Evolutionary conservation across 2,329 filamentous ascomycete genomes (phyloP).

Genomic region (Phoma sp.): DNA sequence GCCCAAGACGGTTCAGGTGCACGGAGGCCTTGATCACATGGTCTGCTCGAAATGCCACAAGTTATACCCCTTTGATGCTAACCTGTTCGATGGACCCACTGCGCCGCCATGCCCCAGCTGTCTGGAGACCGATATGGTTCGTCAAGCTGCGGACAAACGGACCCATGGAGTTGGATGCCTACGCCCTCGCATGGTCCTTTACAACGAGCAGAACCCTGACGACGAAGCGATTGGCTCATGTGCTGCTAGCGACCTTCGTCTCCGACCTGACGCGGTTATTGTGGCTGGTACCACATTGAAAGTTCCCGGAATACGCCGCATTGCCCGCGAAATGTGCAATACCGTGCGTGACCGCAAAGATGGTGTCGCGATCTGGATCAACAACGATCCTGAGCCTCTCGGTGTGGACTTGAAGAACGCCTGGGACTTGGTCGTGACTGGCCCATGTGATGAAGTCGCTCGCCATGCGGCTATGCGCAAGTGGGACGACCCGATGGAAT

Average conservation of each 20-base stretch:
- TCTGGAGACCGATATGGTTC: slow-evolving; percentile 74
- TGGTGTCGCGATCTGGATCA: slow-evolving; percentile 93
- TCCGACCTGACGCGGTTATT: slow-evolving; percentile 86
- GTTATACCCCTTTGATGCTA: slow-evolving; percentile 75
- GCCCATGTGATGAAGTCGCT: slow-evolving; percentile 87
- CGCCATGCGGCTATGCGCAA: slow-evolving; percentile 67
- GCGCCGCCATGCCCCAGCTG: slow-evolving; percentile 82
- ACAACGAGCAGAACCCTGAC: slow-evolving; percentile 97
- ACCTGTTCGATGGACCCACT: slow-evolving; percentile 82
- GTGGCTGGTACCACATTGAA: slow-evolving; percentile 96
- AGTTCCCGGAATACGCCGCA: slow-evolving; percentile 86
- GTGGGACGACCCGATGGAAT: slow-evolving; percentile 59
- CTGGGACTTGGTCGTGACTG: slow-evolving; percentile 89
- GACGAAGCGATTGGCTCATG: slow-evolving; percentile 95
- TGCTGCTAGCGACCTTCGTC: slow-evolving; percentile 81
- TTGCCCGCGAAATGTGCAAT: slow-evolving; percentile 89
- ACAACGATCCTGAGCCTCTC: slow-evolving; percentile 81
- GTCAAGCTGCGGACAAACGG: slow-evolving; percentile 81
- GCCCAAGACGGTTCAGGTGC: slow-evolving; percentile 91
- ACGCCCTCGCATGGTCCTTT: slow-evolving; percentile 91
- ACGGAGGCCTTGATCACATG: slow-evolving; percentile 94
- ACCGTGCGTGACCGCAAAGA: slow-evolving; percentile 82
- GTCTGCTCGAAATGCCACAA: slow-evolving; percentile 91
- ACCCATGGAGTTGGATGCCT: slow-evolving; percentile 92
- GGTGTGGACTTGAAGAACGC: slow-evolving; percentile 87